Base-by-base conservation (phyloP, 768 basidiomycete genomes). In the Kwoniella shandongensis region DNA sequence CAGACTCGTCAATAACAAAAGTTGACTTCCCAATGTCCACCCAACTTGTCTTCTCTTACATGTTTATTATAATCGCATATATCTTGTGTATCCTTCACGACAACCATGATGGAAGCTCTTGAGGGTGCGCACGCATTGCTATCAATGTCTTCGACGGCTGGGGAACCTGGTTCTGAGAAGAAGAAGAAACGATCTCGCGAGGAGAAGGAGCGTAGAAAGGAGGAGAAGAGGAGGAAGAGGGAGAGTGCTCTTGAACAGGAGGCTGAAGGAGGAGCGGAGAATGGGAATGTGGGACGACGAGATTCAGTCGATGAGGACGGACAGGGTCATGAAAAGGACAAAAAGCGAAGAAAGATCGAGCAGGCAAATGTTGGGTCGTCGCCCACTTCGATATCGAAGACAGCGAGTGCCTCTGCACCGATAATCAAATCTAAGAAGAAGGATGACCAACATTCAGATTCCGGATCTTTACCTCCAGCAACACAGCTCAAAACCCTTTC, bases 131-230 rank as follows among this genome's bases (percentile, higher is more conserved):
- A 6, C 32, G 32, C 13, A 32, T 32, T 13, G 32, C 32, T 32
- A 13, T 6, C 7, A 6, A 6, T 32, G 32, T 13, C 32, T 7
- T 29, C 15, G 26, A 10, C 29, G 12, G 25, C 4, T 13, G 32
- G 48, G 12, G 7, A 5, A 38, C 4, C 48, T 30, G 17, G 45
- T 10, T 47, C 22, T 47, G 23, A 23, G 40, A 18, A n/a, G 2
- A 36, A 44, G 30, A 51, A 42, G 23, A 59, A 59, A 17, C 18
- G 44, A 25, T 42, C 45, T 18, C 17, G 57, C 8, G 51, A 52
- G 18, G 56, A 59, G 27, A 45, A 54, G 17, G 42, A 51, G 15
- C 39, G 30, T 25, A 49, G 41, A 22, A 25, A 35, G 35, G 55
- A 36, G 48, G 45, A 25, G 22, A 47, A 29, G 45, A 47, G 17